Conservation (phyloP, 2,329 filamentous ascomycete species). For the Eutypella sp. region DNA sequence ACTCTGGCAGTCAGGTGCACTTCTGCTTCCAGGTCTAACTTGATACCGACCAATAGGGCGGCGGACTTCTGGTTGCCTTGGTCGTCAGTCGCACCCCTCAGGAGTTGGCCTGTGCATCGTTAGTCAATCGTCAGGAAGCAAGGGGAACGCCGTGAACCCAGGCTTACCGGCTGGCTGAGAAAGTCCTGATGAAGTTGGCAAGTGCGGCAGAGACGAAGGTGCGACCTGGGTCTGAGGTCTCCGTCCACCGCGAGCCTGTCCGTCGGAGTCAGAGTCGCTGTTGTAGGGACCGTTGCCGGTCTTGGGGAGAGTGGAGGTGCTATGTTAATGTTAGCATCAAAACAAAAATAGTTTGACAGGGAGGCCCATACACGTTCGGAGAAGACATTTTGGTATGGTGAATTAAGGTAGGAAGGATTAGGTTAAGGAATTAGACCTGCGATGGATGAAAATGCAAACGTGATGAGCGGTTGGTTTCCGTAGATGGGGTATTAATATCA, state of each 20-base stretch:
- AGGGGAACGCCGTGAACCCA: background rate
- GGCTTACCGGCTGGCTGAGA: conserved; percentile 30
- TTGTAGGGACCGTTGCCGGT: conserved; percentile 25
- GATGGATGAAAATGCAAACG: background rate
- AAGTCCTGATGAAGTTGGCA: conserved; percentile 33
- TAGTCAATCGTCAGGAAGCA: background rate
- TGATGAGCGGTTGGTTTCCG: conserved; percentile 6
- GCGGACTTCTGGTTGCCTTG: conserved; percentile 54
- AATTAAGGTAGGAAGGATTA: conserved; percentile 6
- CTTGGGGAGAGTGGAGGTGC: conserved; percentile 21
- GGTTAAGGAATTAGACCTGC: conserved; percentile 5
- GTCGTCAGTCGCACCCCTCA: conserved; percentile 52
- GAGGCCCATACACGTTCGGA: conserved; percentile 18
- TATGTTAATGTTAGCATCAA: conserved; percentile 10
- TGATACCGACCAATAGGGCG: conserved; percentile 56
- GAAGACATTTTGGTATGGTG: conserved; percentile 21
- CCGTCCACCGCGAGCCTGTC: conserved; percentile 33
- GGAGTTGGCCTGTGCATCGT: conserved; percentile 40
- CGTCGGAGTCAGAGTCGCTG: conserved; percentile 28
- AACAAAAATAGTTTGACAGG: background rate
- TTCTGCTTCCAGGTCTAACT: conserved; percentile 59
- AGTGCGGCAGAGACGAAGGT: conserved; percentile 20
- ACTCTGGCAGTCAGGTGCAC: conserved; percentile 57
- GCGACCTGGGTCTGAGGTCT: conserved; percentile 19
- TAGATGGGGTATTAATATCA: background rate